A percentile compares a stretch with the other conserved stretches of the same genome.
phyloP scores from a whole-genome alignment of 1,284 basidiomycete genomes.

The Pseudozyma hubeiensis region DNA sequence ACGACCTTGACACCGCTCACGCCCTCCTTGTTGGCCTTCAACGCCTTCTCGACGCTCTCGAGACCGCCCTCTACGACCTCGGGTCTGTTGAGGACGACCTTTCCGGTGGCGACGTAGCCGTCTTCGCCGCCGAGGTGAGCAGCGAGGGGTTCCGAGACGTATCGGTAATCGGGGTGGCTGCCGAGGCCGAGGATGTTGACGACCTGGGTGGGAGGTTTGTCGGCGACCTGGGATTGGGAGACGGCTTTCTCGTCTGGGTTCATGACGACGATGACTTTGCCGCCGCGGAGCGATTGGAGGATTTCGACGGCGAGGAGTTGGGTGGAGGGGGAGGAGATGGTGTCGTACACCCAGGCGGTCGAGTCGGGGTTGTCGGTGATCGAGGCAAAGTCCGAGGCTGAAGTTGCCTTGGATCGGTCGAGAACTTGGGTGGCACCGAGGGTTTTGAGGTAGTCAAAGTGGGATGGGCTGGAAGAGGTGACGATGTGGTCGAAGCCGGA shows the following conservation, averaged over 20 bases:
- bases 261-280: constrained; percentile 38
- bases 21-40: constrained; percentile 51
- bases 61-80: constrained; percentile 50
- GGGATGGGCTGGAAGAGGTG: constrained; percentile 42
- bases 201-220: constrained; percentile 12
- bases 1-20: constrained; percentile 55
- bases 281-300: constrained; percentile 33
- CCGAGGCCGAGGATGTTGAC: constrained; percentile 30
- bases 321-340: constrained; percentile 47
- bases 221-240: not conserved
- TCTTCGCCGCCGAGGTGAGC: constrained; percentile 45
- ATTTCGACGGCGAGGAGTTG: constrained; percentile 47
- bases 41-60: constrained; percentile 37
- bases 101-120: constrained; percentile 45
- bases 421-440: constrained; percentile 49
- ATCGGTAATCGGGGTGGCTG: constrained; percentile 23
- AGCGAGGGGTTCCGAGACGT: constrained; percentile 39
- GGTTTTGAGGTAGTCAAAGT: constrained; percentile 40
- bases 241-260: constrained; percentile 23
- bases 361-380: constrained; percentile 14
- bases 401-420: constrained; percentile 38
- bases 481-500: constrained; percentile 54
- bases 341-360: constrained; percentile 43
- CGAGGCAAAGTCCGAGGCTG: constrained; percentile 17
- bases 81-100: constrained; percentile 41